Evolutionary conservation across 805 yeast genomes (phyloP).

Genomic region (Saturnispora hagleri): DNA sequence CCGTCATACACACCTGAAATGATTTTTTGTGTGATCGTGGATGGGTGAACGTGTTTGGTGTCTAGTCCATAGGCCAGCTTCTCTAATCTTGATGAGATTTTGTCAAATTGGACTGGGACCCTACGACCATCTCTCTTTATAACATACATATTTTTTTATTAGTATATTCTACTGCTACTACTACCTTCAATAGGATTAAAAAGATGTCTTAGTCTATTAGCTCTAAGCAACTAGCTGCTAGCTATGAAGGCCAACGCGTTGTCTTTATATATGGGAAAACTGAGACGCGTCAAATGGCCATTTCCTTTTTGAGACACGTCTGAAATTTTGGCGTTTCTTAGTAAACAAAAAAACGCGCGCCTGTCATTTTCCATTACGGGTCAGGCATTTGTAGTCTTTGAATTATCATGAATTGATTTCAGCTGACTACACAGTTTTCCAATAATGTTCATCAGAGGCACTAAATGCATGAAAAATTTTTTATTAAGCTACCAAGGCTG

Average conservation of each 20-base stretch:
- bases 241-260: not conserved
- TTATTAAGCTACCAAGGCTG: too few relatives aligned
- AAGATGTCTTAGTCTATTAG: not conserved
- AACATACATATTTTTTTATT: conserved; percentile 52
- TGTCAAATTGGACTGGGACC: conserved; percentile 92
- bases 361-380: conserved; percentile 3
- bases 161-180: not conserved
- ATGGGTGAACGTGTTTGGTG: conserved; percentile 86
- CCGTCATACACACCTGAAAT: conserved; percentile 96
- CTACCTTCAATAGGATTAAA: not conserved
- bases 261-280: not conserved
- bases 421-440: not conserved
- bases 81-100: conserved; percentile 90
- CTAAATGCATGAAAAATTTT: too few relatives aligned
- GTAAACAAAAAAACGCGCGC: conserved; percentile 2
- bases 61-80: conserved; percentile 93
- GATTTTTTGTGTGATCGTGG: conserved; percentile 90
- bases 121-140: conserved; percentile 88
- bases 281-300: conserved; percentile 2
- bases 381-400: not conserved
- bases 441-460: too few relatives aligned
- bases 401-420: too few relatives aligned
- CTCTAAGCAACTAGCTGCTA: not conserved
- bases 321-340: not conserved
- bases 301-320: not conserved